A percentile compares a stretch with the other conserved stretches of the same genome.
phyloP scores from a whole-genome alignment of 2,329 filamentous ascomycete genomes.

The Fusarium brevicatenulatum region DNA sequence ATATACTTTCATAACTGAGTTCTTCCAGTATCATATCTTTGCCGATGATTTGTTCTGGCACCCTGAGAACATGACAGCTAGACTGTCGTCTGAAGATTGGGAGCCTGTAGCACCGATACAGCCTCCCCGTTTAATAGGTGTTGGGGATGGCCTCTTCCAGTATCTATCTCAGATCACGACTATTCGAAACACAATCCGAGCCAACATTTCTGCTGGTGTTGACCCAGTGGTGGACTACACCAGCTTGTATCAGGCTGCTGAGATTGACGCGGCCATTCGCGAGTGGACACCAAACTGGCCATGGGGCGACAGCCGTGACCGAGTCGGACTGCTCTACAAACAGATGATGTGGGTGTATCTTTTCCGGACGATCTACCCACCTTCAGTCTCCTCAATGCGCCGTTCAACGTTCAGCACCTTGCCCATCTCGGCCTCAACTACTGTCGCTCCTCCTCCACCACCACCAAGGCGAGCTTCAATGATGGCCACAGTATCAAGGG shows the following conservation, averaged over 20 bases:
- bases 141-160: constrained; percentile 83
- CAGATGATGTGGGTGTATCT: constrained; percentile 75
- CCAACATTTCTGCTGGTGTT: constrained; percentile 67
- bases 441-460: constrained; percentile 28
- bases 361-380: constrained; percentile 69
- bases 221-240: constrained; percentile 79
- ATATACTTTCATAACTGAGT: constrained; percentile 72
- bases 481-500: constrained; percentile 45
- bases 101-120: constrained; percentile 54
- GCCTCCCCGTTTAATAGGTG: constrained; percentile 74
- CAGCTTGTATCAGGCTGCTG: constrained; percentile 76
- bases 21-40: constrained; percentile 85
- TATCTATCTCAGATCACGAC: constrained; percentile 82
- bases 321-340: constrained; percentile 68
- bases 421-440: constrained; percentile 32
- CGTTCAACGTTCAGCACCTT: constrained; percentile 47
- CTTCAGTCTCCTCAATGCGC: constrained; percentile 48
- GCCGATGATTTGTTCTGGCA: constrained; percentile 70
- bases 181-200: constrained; percentile 78
- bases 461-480: constrained; percentile 50
- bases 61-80: constrained; percentile 51
- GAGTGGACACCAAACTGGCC: constrained; percentile 77
- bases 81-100: constrained; percentile 58
- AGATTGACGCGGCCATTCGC: constrained; percentile 79
- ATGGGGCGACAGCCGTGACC: constrained; percentile 64